Conservation (phyloP, 257 asterid genomes). For the Eustoma russellianum region DNA sequence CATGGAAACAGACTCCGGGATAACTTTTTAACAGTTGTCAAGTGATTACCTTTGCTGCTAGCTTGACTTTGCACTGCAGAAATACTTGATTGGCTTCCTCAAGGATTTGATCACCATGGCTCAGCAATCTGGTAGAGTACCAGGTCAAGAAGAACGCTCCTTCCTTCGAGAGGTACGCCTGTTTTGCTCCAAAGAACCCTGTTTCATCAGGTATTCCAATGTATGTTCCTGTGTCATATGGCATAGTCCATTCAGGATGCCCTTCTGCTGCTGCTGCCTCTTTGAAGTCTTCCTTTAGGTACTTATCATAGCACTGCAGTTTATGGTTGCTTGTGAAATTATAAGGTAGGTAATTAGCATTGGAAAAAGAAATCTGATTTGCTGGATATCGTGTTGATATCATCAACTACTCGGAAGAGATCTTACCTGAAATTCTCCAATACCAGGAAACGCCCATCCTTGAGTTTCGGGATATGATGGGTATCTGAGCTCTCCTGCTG, state of each 20-base stretch:
- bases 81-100: constrained; percentile 33
- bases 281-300: constrained; percentile 19
- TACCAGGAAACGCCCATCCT: constrained; percentile 79
- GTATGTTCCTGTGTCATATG: constrained; percentile 31
- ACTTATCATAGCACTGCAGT: constrained; percentile 33
- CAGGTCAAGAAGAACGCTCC: constrained; percentile 31
- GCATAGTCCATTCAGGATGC: constrained; percentile 27
- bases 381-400: no score
- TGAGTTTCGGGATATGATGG: constrained; percentile 68
- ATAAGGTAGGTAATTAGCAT: no score
- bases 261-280: constrained; percentile 20
- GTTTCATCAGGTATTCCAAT: constrained; percentile 22
- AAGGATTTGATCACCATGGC: constrained; percentile 32
- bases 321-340: not conserved
- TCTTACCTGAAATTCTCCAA: constrained; percentile 71
- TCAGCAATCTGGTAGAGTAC: constrained; percentile 26
- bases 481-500: constrained; percentile 80
- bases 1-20: not conserved
- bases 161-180: constrained; percentile 21
- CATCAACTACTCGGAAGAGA: no score
- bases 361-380: no score
- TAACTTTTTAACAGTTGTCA: not conserved
- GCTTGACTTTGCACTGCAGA: constrained; percentile 21
- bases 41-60: constrained; percentile 26
- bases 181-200: constrained; percentile 18